Base-by-base conservation (phyloP, 2,329 filamentous ascomycete genomes). In the Fusarium agapanthi region DNA sequence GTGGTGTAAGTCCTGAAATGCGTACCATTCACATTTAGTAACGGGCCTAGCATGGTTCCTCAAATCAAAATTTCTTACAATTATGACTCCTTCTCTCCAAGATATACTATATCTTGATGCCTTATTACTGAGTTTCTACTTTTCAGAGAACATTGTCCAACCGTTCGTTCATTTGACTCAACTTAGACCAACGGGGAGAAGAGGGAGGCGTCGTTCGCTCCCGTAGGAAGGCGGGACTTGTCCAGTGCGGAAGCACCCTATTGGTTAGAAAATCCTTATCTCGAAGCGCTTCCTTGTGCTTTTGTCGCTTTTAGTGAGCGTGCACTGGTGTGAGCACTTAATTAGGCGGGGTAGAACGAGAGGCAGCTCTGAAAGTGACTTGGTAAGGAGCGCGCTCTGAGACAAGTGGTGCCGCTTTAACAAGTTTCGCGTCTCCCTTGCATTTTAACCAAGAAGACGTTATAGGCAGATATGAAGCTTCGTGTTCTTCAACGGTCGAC, bases 381-480 rank as follows among this genome's bases (percentile, higher is more conserved):
- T 76, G 40, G 18, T 34, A 58, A 57, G 51, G 67, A 69, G 62
- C 64, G 56, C 48, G 67, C 58, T 62, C 40, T 71, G 63, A 76
- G 73, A 77, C 69, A 74, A 57, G 63, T 54, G 53, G 38, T 62
- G 73, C 75, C 69, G 75, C 75, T 77, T 77, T 77, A 72, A 74
- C 54, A 26, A 10, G 20, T 45, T 60, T 55, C 59, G 40, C 48
- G 40, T 62, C 35, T 44, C 57, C 59, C 44, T 65, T 65, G 64
- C 71, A 71, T 57, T 35, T 32, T n/a, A 7, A 35, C 22, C 40
- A 8, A 30, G 20, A 60, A 48, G 48, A 35, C 20, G 41, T 48
- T 38, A 24, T 24, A 47, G 14, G 28, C 22, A 56, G 34, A 56
- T 22, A 38, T 32, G n/a, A 37, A 32, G 38, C 55, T 59, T 67